A percentile compares a stretch with the other conserved stretches of the same genome.
phyloP scores from a whole-genome alignment of 306 rosid species.

The Morella rubra region DNA sequence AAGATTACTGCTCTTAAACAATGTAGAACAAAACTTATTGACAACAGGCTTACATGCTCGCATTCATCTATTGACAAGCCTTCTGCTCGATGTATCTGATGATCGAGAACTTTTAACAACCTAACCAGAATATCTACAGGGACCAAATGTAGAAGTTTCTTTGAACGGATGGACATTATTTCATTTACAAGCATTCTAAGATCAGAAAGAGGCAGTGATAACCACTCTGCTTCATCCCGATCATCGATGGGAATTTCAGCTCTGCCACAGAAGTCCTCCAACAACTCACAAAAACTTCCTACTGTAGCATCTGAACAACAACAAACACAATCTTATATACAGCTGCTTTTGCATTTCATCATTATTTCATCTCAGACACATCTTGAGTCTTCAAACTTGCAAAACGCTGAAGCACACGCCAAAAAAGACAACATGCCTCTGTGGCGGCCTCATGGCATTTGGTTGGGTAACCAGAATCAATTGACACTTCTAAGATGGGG shows the following conservation, averaged over 20 bases:
- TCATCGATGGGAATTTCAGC: constrained; percentile 72
- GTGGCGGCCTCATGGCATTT: constrained; percentile 73
- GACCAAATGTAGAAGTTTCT: constrained; percentile 75
- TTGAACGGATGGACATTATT: constrained; percentile 73
- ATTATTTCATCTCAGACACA: constrained; percentile 82
- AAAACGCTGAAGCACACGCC: constrained; percentile 94
- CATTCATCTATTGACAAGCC: constrained; percentile 85
- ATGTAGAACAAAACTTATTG: constrained; percentile 3
- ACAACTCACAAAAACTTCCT: constrained; percentile 58
- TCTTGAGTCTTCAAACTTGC: constrained; percentile 83
- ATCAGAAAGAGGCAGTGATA: constrained; percentile 74
- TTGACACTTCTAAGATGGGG: constrained; percentile 73
- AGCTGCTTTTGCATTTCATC: too few relatives aligned
- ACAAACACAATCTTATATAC: constrained; percentile 28
- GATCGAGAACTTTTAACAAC: constrained; percentile 79
- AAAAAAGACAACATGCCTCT: constrained; percentile 79
- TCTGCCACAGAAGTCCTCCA: constrained; percentile 76
- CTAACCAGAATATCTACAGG: constrained; percentile 79
- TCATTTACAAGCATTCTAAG: constrained; percentile 81
- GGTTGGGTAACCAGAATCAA: constrained; percentile 60
- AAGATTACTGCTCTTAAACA: constrained; percentile 9
- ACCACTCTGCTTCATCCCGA: constrained; percentile 91
- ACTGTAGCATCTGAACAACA: constrained; percentile 56
- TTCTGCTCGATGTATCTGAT: constrained; percentile 96
- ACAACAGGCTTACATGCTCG: constrained; percentile 65